Evolutionary conservation across 2,329 filamentous ascomycete species (phyloP).

Genomic region (Cyphellophora attinorum): DNA sequence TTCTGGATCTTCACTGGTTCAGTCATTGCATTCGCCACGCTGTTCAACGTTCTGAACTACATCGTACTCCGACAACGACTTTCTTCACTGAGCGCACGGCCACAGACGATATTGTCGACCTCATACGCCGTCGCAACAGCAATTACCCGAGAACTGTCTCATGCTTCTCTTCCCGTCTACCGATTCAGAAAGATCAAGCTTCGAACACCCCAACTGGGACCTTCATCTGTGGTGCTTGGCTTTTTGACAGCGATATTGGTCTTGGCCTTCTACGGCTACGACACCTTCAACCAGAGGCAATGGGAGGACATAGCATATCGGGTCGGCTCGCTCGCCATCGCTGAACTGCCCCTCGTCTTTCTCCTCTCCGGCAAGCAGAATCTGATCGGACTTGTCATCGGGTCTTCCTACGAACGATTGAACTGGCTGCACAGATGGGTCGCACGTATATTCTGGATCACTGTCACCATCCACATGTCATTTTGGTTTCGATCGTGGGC

Average conservation of each 20-base stretch:
- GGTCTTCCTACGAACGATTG: conserved; percentile 39
- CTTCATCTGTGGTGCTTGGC: conserved; percentile 24
- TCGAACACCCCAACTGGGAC: conserved; percentile 28
- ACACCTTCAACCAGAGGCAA: conserved; percentile 38
- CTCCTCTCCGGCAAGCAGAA: conserved; percentile 48
- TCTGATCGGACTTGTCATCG: conserved; percentile 38
- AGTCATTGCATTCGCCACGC: conserved; percentile 24
- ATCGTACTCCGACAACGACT: conserved; percentile 39
- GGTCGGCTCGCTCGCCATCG: conserved; percentile 42
- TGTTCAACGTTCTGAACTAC: conserved; percentile 35
- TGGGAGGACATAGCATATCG: conserved; percentile 50
- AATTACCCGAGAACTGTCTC: conserved; percentile 42
- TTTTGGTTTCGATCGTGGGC: conserved; percentile 46
- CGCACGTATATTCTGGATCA: conserved; percentile 42
- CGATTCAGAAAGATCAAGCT: conserved; percentile 22
- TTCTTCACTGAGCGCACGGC: conserved; percentile 41
- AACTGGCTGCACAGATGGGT: conserved; percentile 47
- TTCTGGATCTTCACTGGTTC: conserved; percentile 43
- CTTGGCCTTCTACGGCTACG: conserved; percentile 17
- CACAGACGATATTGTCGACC: conserved; percentile 38
- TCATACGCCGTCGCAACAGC: conserved; percentile 45
- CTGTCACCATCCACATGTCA: conserved; percentile 43
- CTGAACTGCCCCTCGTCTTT: conserved; percentile 47
- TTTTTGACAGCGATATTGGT: conserved; percentile 12
- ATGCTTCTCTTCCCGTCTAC: conserved; percentile 30